These are phyloP conservation scores for Pseudozyma hubeiensis DNA, from an alignment of 1,284 basidiomycete species.

Conservation along the genomic window DNA sequence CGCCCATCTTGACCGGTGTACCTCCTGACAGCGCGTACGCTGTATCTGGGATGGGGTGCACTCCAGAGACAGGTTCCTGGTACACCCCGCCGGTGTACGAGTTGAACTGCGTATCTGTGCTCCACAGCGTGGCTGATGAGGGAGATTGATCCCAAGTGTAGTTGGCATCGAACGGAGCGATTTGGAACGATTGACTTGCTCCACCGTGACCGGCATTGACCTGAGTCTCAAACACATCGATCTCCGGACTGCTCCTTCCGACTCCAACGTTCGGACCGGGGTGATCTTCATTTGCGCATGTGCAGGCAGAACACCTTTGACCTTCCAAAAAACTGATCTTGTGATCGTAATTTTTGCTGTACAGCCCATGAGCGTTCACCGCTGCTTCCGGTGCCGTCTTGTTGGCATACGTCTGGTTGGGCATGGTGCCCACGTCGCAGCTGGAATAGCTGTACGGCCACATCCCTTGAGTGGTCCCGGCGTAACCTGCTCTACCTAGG, in stretches of 20 bases:
- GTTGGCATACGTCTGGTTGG: constrained; percentile 53
- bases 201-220: constrained; percentile 15
- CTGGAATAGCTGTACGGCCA: constrained; percentile 69
- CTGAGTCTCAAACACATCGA: constrained; percentile 70
- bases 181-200: constrained; percentile 64
- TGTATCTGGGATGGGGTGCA: constrained; percentile 51
- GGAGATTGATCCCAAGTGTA: constrained; percentile 53
- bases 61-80: constrained; percentile 65
- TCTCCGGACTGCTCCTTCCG: constrained; percentile 63
- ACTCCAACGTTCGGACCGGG: constrained; percentile 36
- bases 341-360: constrained; percentile 4
- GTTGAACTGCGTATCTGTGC: constrained; percentile 43
- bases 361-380: constrained; percentile 25
- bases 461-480: constrained; percentile 60
- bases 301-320: constrained; percentile 51
- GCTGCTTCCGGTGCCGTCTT: constrained; percentile 40
- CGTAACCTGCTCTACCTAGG: constrained; percentile 59
- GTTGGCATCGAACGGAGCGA: constrained; percentile 65
- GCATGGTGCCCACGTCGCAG: constrained; percentile 61
- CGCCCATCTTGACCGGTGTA: constrained; percentile 51
- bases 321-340: constrained; percentile 46
- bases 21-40: constrained; percentile 40
- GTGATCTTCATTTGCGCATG: constrained; percentile 56
- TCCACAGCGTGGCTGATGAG: constrained; percentile 13
- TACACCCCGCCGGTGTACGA: constrained; percentile 57